Percentiles rank a stretch among this genome's conserved stretches.
These are phyloP conservation scores for Sphaerosporella brunnea DNA, from an alignment of 495 filamentous ascomycete species.

Conservation along the genomic window DNA sequence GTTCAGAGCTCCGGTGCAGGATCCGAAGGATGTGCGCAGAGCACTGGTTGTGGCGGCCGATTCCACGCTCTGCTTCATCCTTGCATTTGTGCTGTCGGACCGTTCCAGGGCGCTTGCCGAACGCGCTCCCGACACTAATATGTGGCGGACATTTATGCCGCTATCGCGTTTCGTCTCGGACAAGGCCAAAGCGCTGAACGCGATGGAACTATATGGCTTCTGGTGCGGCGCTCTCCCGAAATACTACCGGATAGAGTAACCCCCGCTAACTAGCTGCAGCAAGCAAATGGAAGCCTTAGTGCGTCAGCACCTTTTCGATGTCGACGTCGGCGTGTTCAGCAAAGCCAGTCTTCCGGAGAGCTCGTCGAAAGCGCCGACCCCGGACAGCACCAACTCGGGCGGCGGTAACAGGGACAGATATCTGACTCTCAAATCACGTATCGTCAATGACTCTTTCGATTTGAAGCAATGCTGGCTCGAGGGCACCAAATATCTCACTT, in stretches of 20 bases:
- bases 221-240: too few relatives aligned
- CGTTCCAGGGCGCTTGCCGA: slow-evolving; percentile 15
- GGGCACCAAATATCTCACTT: slow-evolving; percentile 17
- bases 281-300: slow-evolving; percentile 24
- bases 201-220: not conserved
- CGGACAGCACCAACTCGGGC: slow-evolving; percentile 15
- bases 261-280: too few relatives aligned
- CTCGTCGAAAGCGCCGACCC: slow-evolving; percentile 23
- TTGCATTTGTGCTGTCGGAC: slow-evolving; percentile 22
- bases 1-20: slow-evolving; percentile 9
- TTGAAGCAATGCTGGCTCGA: slow-evolving; percentile 19
- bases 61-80: slow-evolving; percentile 22
- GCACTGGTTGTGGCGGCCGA: slow-evolving; percentile 17
- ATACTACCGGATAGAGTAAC: too few relatives aligned
- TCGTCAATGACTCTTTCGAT: slow-evolving; percentile 16
- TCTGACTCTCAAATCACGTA: slow-evolving; percentile 11
- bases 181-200: slow-evolving; percentile 8
- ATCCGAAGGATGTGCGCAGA: slow-evolving; percentile 15
- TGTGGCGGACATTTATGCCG: slow-evolving; percentile 25
- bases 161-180: slow-evolving; percentile 21
- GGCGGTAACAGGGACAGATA: slow-evolving; percentile 15
- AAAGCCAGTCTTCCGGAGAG: slow-evolving; percentile 17
- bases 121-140: slow-evolving; percentile 13
- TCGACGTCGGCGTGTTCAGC: slow-evolving; percentile 17
- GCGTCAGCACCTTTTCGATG: slow-evolving; percentile 23